Base-by-base conservation (phyloP, 2,329 filamentous ascomycete genomes). In the Zelopaecilomyces penicillatus region DNA sequence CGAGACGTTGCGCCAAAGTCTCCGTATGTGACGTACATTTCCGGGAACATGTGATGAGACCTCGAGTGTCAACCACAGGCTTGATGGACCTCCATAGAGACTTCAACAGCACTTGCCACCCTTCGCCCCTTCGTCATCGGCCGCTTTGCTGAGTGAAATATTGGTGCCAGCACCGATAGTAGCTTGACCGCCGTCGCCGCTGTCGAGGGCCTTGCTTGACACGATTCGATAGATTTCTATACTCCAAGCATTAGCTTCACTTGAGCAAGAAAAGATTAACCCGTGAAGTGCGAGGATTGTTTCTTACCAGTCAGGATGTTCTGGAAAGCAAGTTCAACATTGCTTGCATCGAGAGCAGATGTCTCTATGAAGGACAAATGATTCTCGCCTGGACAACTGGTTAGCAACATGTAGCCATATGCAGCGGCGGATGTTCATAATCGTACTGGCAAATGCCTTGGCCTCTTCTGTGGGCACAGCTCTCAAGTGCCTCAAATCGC, bases 291-390 rank as follows among this genome's bases (percentile, higher is more conserved):
- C 26, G 19, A 19, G 19, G 19, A 19, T 19, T 19, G 19, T 19
- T 19, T 19, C 78, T 51, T 78, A 96, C 91, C 91, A 64, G 93
- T 98, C 65, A 98, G 76, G 65, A 98, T 98, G 71, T 97, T 97
- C 74, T 98, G 91, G 80, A 98, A 97, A 49, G 93, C 93, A 62
- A 97, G 82, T 73, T 98, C 93, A 55, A 98, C 93, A 65, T 98
- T 98, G 80, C 89, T 97, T 58, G 93, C 93, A 65, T 98, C 93
- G 60, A 98, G 83, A 53, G 93, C 93, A 50, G 94, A 98, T 36
- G 93, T 98, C 77, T 98, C 93, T 68, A 98, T 98, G 70, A 98
- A 98, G 42, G 91, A 97, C 38, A 97, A 79, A 67, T 95, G 91
- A 74, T 96, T 95, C 69, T 96, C 90, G 76, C 88, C 90, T 95